Evolutionary conservation across 2,329 filamentous ascomycete species (phyloP).

Genomic region (Graphiopsis chlorocephala): DNA sequence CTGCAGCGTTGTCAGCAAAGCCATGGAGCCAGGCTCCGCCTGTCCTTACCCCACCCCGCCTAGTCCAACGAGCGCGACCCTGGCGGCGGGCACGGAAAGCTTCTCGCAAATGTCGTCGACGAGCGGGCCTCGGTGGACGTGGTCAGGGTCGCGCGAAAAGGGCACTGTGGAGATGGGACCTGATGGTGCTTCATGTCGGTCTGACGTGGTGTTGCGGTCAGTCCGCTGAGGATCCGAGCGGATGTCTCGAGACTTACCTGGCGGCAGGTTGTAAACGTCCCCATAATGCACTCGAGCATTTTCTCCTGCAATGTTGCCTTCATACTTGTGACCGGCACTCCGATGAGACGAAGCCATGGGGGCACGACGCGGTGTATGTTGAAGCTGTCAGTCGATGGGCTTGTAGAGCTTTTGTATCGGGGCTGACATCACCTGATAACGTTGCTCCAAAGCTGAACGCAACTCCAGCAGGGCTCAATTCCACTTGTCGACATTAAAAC

Average conservation of each 20-base stretch:
- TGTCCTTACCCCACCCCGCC: slow-evolving; percentile 27
- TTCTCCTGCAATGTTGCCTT: not conserved
- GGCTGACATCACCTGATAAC: too few relatives aligned
- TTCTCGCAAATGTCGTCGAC: slow-evolving; percentile 15
- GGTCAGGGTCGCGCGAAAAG: slow-evolving; percentile 23
- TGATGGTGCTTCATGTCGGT: too few relatives aligned
- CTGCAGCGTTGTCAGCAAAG: not conserved
- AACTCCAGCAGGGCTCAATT: too few relatives aligned
- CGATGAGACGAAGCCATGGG: too few relatives aligned
- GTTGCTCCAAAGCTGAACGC: too few relatives aligned
- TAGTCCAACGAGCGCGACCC: slow-evolving; percentile 23
- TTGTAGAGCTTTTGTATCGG: too few relatives aligned
- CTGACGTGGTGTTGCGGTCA: too few relatives aligned
- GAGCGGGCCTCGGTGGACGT: slow-evolving; percentile 21
- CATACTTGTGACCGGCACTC: too few relatives aligned
- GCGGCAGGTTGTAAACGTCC: not conserved
- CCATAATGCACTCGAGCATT: not conserved
- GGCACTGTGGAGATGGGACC: slow-evolving; percentile 22
- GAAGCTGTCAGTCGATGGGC: too few relatives aligned
- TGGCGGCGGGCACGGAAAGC: slow-evolving; percentile 15
- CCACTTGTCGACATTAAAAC: too few relatives aligned
- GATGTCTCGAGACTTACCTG: not conserved
- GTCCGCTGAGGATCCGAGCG: too few relatives aligned
- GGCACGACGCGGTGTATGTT: too few relatives aligned
- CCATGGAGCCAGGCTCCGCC: not conserved